Evolutionary conservation across 805 yeast genomes (phyloP), one percentile per base, ranked within the genome.

Genomic region (Clavispora phyllophila): DNA sequence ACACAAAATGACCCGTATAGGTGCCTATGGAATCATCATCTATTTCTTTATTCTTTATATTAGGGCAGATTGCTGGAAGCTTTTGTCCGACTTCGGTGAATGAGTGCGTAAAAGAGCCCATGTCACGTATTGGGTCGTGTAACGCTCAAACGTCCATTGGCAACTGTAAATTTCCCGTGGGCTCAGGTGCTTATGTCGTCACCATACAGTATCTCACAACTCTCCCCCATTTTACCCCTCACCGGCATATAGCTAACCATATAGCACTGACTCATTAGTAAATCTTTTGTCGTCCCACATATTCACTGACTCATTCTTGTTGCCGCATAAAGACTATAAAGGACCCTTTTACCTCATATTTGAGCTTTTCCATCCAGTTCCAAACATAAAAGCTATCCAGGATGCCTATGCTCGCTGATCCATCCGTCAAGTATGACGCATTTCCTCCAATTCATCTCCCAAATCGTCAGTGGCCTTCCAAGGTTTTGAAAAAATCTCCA

Each of bases 391-490:
- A 29, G 14, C 5, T 17, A n/a, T 14, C 8, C 33, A 37, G 1
- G 25, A 49, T 49, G 52, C 50, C 53, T 18, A 50, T 51, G 77
- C 66, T 76, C 46, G 59, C 70, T 52, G 82, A 82, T 53, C 89
- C 89, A 5, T 73, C 82, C 1, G 61, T 57, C 12, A 85, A 85
- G 57, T 85, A 85, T 57, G 72, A 63, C 50, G 66, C 77, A 29
- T 84, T 82, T 58, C 66, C 70, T 14, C 73, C 81, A 1, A 60
- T 82, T 22, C 56, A 78, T 35, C 65, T 86, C 48, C 78, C 82
- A 3, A 69, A 79, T 46, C 75, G 93, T 44, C 73, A 75, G 47
- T 85, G 95, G 95, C 95, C 95, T 1, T 56, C 70, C 28, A 72
- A 72, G 45, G 63, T 73, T 13, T 59, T 86, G 43, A 68, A 66